Conservation (phyloP, 164 flowering plant species). For the Chimonanthus praecox region DNA sequence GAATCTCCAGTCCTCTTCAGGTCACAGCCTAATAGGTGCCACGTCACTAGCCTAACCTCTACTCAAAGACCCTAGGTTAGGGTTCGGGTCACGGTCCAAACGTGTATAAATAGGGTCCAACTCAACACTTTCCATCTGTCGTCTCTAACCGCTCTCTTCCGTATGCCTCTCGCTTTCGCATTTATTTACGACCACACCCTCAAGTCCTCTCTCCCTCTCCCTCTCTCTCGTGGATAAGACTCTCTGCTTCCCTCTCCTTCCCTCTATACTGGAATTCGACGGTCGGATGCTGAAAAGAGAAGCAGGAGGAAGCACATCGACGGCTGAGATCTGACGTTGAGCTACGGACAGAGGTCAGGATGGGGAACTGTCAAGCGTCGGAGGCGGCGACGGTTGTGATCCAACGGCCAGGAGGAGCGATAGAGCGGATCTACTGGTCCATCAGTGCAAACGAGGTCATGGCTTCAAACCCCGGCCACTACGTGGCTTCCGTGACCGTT, state of each 20-base stretch:
- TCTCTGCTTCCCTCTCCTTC: background rate
- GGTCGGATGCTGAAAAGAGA: background rate
- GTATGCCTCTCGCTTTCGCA: background rate
- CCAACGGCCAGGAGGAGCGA: conserved; percentile 47
- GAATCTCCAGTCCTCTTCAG: background rate
- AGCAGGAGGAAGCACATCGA: background rate
- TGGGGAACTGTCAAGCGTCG: conserved; percentile 87
- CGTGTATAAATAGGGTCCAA: background rate
- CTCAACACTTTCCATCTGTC: no score
- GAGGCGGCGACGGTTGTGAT: conserved; percentile 71
- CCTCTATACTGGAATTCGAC: background rate
- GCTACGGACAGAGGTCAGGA: conserved; percentile 4
- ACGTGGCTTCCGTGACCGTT: conserved; percentile 46
- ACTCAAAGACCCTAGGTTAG: background rate
- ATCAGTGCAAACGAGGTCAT: conserved; percentile 57
- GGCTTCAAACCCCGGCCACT: conserved; percentile 68
- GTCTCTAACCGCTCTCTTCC: no score
- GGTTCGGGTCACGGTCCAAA: background rate
- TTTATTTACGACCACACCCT: background rate
- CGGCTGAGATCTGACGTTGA: background rate
- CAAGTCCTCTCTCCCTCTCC: background rate
- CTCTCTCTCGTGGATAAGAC: background rate
- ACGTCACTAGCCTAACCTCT: background rate
- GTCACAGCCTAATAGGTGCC: background rate
- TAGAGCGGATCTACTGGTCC: conserved; percentile 58